Evolutionary conservation across 192 early-diverging fungal genomes (phyloP), one percentile per base, ranked within the genome.

Genomic region (Dimargaris cristalligena): DNA sequence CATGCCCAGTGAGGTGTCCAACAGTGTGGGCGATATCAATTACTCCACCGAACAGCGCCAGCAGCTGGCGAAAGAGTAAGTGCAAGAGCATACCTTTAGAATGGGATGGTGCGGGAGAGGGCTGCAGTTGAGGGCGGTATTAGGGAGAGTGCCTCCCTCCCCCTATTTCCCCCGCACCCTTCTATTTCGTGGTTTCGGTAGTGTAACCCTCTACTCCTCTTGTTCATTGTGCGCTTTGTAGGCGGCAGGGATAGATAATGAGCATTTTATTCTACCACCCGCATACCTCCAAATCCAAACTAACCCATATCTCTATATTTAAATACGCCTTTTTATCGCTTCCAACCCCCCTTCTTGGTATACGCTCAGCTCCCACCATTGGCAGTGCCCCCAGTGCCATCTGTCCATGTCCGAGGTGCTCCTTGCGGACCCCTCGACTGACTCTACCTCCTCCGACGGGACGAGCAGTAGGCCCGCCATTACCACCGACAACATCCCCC

Each of bases 1-100:
- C 60, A 78, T 98, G 67, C 88, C 91, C 46, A 96, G 50, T 26
- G 50, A 52, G 50, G 50, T 52, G 4, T 52, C 50, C 4, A 52
- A 52, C 23, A 52, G 50, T 23, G 50, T 52, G 20, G 50, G 50
- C 30, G 50, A 52, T 26, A 23, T 52, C 25, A 52, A 52, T 23
- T 52, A 52, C 30, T 52, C 50, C 20, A 14, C 23, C 0, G 50
- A 52, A 52, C 50, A 52, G 23, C 50, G 50, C 13, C 20, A 52
- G 30, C 50, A 52, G 28, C 25, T 52, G 50, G 50, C 50, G n/a
- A 47, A 6, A 6, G 46, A 47, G 46, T 47, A 47, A 47, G 46
- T 47, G 2, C 20, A 6, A n/a, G n/a, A n/a, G n/a, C n/a, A n/a
- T n/a, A n/a, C n/a, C n/a, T n/a, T n/a, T 47, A 18, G 46, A 47